Percentiles rank a stretch among this genome's conserved stretches.
These are phyloP conservation scores for Cyberlindnera veronae DNA, from an alignment of 805 yeast genomes.

Conservation along the genomic window DNA sequence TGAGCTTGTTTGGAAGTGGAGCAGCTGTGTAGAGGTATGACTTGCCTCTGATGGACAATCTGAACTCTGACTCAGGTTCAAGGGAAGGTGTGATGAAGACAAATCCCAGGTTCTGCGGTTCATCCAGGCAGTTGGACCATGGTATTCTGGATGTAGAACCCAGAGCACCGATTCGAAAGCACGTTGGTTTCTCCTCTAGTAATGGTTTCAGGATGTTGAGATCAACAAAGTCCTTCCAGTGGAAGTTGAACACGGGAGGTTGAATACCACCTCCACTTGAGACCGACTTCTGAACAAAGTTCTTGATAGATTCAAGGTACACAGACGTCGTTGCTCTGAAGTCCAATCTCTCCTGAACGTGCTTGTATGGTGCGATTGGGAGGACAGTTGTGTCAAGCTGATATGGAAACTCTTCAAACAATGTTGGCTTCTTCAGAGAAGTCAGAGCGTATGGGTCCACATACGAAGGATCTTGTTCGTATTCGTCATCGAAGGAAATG, in stretches of 20 bases:
- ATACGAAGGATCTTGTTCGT: constrained; percentile 18
- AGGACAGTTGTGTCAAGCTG: constrained; percentile 30
- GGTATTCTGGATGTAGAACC: constrained; percentile 39
- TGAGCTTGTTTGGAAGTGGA: constrained; percentile 40
- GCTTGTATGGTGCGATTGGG: constrained; percentile 37
- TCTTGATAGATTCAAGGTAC: constrained; percentile 32
- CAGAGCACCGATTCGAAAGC: constrained; percentile 42
- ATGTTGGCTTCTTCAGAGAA: constrained; percentile 17
- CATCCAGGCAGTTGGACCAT: constrained; percentile 40
- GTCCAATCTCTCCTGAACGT: constrained; percentile 34
- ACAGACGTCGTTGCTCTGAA: constrained; percentile 33
- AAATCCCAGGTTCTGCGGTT: constrained; percentile 29
- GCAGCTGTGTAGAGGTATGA: constrained; percentile 43
- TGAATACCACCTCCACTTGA: constrained; percentile 22
- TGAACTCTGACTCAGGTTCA: constrained; percentile 34
- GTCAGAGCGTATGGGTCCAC: constrained; percentile 20
- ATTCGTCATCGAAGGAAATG: constrained; percentile 17
- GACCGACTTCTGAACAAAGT: constrained; percentile 27
- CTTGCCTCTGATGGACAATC: constrained; percentile 37
- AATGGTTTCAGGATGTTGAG: constrained; percentile 39
- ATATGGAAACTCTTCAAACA: constrained; percentile 30
- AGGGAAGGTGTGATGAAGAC: constrained; percentile 28
- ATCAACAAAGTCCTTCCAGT: constrained; percentile 57
- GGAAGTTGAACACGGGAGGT: constrained; percentile 39
- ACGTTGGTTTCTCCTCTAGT: constrained; percentile 38